Conservation (phyloP, 78 protist genomes). For the Blattamonas nauphoetae region DNA sequence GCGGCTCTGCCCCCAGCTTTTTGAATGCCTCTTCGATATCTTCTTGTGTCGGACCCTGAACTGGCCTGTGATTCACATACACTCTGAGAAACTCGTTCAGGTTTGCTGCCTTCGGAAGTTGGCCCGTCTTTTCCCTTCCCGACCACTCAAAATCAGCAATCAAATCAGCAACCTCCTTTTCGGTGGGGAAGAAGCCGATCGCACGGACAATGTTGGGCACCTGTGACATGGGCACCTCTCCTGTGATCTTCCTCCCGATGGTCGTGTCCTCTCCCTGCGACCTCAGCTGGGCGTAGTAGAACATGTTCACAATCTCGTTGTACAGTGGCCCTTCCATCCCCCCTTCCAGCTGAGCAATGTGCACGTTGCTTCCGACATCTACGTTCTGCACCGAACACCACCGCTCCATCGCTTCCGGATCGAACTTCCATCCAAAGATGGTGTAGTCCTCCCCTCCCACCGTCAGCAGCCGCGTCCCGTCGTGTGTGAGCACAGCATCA, state of each 20-base stretch:
- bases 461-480: neutral
- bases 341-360: slow-evolving; percentile 9
- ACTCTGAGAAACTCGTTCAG: slow-evolving; percentile 21
- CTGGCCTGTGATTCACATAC: slow-evolving; percentile 58
- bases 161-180: slow-evolving; percentile 11
- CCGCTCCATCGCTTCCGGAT: neutral
- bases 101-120: neutral
- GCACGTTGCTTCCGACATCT: neutral
- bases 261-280: slow-evolving; percentile 37
- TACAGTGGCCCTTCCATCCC: neutral
- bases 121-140: neutral
- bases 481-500: neutral
- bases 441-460: neutral
- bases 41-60: slow-evolving; percentile 14
- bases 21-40: slow-evolving; percentile 39
- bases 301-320: slow-evolving; percentile 22
- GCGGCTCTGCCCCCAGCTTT: slow-evolving; percentile 40
- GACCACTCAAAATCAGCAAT: neutral
- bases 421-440: neutral
- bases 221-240: slow-evolving; percentile 5
- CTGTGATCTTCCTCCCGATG: neutral
- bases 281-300: slow-evolving; percentile 35
- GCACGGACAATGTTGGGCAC: slow-evolving; percentile 48
- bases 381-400: neutral
- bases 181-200: slow-evolving; percentile 51